Conservation (phyloP, 257 asterid genomes). For the Ballota nigra region DNA sequence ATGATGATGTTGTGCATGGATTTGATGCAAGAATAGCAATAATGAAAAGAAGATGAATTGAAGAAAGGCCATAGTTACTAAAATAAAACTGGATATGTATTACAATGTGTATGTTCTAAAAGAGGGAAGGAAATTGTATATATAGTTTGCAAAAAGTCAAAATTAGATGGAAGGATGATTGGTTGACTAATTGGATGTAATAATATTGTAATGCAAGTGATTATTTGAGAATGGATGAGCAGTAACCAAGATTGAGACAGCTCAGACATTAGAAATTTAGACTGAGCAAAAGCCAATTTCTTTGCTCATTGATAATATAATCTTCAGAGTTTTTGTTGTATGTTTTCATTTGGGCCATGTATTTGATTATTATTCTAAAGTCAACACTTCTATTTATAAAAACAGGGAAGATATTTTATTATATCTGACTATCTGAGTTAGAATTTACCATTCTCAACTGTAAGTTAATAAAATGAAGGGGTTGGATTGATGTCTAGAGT, state of each 20-base stretch:
- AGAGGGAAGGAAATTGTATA: background rate
- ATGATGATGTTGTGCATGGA: slow-evolving; percentile 26
- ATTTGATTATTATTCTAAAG: background rate
- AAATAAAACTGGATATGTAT: slow-evolving; percentile 1
- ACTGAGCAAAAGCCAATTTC: background rate
- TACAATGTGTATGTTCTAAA: background rate
- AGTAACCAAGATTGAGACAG: slow-evolving; percentile 12
- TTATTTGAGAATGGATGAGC: slow-evolving; percentile 23
- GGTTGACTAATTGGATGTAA: slow-evolving; percentile 17
- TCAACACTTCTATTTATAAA: background rate
- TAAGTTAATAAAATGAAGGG: background rate
- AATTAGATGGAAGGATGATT: slow-evolving; percentile 24
- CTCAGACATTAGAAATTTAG: background rate
- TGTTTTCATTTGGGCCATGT: background rate
- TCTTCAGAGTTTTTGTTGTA: background rate
- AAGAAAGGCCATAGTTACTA: slow-evolving; percentile 45
- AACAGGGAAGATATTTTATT: too few relatives aligned
- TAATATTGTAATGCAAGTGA: slow-evolving; percentile 7
- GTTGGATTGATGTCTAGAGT: background rate
- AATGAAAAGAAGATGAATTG: slow-evolving; percentile 26
- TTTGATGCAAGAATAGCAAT: slow-evolving; percentile 24
- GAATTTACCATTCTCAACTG: background rate
- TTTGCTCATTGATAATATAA: background rate
- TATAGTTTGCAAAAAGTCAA: slow-evolving; percentile 25
- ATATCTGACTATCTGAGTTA: background rate